phyloP scores from a whole-genome alignment of 164 flowering plant species.

The Tetrastigma voinierianum region DNA sequence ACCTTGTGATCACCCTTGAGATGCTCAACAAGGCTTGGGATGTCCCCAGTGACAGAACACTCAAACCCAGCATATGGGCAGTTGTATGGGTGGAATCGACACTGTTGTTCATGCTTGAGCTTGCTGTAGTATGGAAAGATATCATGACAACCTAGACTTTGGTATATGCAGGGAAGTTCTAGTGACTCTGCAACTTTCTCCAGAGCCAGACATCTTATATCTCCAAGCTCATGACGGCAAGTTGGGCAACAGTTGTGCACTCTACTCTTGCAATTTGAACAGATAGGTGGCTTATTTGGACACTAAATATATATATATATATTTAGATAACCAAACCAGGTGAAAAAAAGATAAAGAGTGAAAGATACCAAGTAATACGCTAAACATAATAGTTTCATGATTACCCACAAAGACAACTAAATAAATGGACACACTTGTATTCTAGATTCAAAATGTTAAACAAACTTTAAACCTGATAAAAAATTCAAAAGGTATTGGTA shows the following conservation, averaged over 20 bases:
- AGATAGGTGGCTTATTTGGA: conserved; percentile 42
- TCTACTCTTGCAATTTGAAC: conserved; percentile 33
- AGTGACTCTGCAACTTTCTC: conserved; percentile 44
- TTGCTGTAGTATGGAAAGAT: conserved; percentile 37
- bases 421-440: background rate
- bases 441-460: background rate
- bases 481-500: background rate
- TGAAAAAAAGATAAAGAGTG: too few species aligned
- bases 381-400: background rate
- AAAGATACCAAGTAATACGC: too few species aligned
- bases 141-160: conserved; percentile 34
- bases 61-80: conserved; percentile 46
- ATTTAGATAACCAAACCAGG: too few species aligned
- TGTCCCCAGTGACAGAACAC: conserved; percentile 38
- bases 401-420: background rate
- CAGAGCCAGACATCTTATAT: conserved; percentile 38
- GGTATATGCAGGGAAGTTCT: conserved; percentile 36
- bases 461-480: background rate
- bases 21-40: conserved; percentile 34
- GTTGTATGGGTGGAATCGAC: conserved; percentile 32
- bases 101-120: conserved; percentile 39
- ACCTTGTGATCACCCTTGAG: conserved; percentile 43
- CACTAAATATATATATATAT: conserved; percentile 31
- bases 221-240: conserved; percentile 36
- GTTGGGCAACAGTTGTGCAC: conserved; percentile 42